Evolutionary conservation across 2,329 filamentous ascomycete species (phyloP).

Genomic region (Colletotrichum neosansevieriae): DNA sequence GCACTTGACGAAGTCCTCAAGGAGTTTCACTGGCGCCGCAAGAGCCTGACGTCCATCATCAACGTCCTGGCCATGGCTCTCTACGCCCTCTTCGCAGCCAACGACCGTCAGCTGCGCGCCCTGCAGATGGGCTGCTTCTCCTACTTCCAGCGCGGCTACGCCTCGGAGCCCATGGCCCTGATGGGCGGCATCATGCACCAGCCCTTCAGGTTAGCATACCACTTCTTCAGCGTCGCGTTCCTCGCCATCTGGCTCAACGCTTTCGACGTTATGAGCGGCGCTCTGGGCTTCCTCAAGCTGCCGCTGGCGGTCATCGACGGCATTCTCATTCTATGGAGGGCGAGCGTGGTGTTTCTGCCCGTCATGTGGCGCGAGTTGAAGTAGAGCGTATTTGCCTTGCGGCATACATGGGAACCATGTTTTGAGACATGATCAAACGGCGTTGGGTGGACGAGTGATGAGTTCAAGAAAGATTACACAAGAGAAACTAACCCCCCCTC

Average conservation of each 20-base stretch:
- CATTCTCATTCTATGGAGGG: conserved; percentile 81
- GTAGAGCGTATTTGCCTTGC: conserved; percentile 27
- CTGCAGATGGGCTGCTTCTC: conserved; percentile 92
- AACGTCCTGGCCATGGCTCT: conserved; percentile 98
- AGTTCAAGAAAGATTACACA: conserved; percentile 18
- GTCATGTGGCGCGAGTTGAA: conserved; percentile 78
- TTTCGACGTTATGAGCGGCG: conserved; percentile 54
- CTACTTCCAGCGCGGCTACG: conserved; percentile 85
- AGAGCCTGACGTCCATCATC: conserved; percentile 86
- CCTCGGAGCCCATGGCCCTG: conserved; percentile 83
- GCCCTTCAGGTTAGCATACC: conserved; percentile 83
- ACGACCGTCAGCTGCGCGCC: conserved; percentile 80
- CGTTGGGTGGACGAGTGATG: conserved; percentile 30
- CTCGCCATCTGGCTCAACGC: conserved; percentile 80
- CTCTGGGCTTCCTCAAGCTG: conserved; percentile 67
- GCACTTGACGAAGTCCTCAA: conserved; percentile 77
- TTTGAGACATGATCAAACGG: conserved; percentile 29
- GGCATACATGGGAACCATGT: not conserved
- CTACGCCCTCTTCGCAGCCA: conserved; percentile 90
- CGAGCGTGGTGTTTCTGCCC: conserved; percentile 84
- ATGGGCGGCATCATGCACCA: conserved; percentile 84
- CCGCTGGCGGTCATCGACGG: conserved; percentile 76
- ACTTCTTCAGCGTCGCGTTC: conserved; percentile 95
- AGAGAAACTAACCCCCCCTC: not conserved
- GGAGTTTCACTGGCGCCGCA: conserved; percentile 88